Evolutionary conservation across 305 asterid genomes (phyloP), one percentile per base, ranked within the genome.

Genomic region (Caryopteris hybrid): DNA sequence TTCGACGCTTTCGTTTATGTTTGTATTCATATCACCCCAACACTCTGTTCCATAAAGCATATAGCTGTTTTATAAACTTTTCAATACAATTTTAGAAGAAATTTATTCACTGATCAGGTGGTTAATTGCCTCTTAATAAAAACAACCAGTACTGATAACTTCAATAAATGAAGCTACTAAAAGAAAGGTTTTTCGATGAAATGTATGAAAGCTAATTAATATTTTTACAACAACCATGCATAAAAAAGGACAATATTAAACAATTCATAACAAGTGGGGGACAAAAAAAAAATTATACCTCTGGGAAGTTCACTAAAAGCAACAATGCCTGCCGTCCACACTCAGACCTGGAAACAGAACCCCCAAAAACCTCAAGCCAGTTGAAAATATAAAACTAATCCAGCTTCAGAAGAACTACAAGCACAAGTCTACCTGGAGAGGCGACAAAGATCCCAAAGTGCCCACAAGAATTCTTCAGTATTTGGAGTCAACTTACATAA

Each of bases 321-420:
- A 89, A 73, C 90, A 91, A 79, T 74, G 99, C 98, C 80, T 91
- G 93, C 62, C 98, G 93, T 61, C 97, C 98, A 76, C 95, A 86
- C 79, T 86, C 95, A 50, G 96, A 87, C 88, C 99, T 94, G 88
- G 68, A 75, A 38, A 58, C 46, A 72, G 69, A 74, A 47, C 34
- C 53, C 55, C 68, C 74, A 50, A 65, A 59, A n/a, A 69, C 66
- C 66, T 66, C 57, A 36, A 38, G 73, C 50, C 62, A 59, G 29
- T 48, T 43, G 29, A 29, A 48, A 62, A 68, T 34, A 53, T 23
- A 33, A 14, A 66, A 33, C 56, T 12, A 60, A 51, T 64, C 69
- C 61, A 69, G 74, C 60, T 52, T 31, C 48, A 73, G 74, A 58
- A 73, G n/a, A 77, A 57, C 38, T 42, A 61, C 5, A 72, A 66